Evolutionary conservation across 2,329 filamentous ascomycete genomes (phyloP), one percentile per base, ranked within the genome.

Genomic region (Gaeumannomyces tritici): DNA sequence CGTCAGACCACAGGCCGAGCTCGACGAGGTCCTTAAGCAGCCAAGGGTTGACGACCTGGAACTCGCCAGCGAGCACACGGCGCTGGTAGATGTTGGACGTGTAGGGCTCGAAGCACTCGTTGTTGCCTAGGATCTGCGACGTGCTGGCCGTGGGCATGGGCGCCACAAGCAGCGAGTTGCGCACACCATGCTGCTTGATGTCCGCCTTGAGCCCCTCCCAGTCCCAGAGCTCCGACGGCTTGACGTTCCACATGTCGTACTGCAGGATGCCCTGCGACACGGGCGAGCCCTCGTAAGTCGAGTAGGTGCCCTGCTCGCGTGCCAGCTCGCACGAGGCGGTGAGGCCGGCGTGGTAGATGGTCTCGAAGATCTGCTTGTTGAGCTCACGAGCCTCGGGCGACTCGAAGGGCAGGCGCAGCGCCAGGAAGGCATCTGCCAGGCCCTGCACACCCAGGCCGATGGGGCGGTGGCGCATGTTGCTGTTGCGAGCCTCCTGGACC

Each of bases 81-180:
- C 95, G 93, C 70, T 93, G 96, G 83, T 99, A 99, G 76, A 99
- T 99, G 83, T 99, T 99, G 70, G 93, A 98, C 5, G 95, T 99
- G 81, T 99, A 99, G 55, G 95, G 95, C 83, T 99, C 95, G 75
- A 99, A 99, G 83, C 95, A 99, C 80, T 99, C 95, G 75, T 99
- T 99, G 84, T 97, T 96, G 71, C 95, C 95, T 69, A 99, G 83
- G 73, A 99, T 99, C 80, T 99, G 95, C 64, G 91, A 96, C 51
- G 95, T 99, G 66, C 89, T 95, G 63, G 95, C 95, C 71, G 95
- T 99, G 29, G 95, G 95, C 95, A 99, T 99, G 65, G 95, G 95
- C 4, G 95, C 95, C 69, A 98, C 85, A 65, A 99, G 85, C 71
- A 99, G 80, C 74, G 90, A 96, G 88, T 99, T 99, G 76, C 93